Conservation (phyloP, 2,329 filamentous ascomycete genomes). For the Dactylellina cionopaga region DNA sequence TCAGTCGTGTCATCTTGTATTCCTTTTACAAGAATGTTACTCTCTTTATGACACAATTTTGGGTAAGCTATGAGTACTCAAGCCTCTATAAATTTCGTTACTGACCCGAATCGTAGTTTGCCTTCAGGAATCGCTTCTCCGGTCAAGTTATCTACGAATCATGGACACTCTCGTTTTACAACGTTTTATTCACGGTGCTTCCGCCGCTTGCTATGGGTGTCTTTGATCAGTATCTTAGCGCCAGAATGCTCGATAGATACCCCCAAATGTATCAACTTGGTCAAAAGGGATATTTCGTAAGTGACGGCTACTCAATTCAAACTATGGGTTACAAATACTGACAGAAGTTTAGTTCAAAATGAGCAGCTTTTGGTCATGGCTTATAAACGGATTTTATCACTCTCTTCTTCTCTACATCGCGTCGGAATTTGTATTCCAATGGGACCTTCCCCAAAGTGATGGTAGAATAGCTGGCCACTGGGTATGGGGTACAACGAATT, state of each 20-base stretch:
- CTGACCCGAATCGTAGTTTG: conserved; percentile 71
- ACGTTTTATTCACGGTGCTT: conserved; percentile 95
- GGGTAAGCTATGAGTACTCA: conserved; percentile 70
- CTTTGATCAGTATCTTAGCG: conserved; percentile 96
- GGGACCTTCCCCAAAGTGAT: conserved; percentile 80
- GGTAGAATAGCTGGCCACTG: conserved; percentile 90
- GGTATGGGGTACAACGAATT: conserved; percentile 96
- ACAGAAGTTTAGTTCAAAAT: conserved; percentile 72
- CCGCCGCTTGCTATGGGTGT: conserved; percentile 95
- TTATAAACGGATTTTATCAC: conserved; percentile 76
- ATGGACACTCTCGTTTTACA: conserved; percentile 99
- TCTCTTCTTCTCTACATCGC: conserved; percentile 97
- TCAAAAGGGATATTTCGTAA: conserved; percentile 82
- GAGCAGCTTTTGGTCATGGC: conserved; percentile 92
- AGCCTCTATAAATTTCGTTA: neutral
- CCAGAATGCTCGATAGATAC: conserved; percentile 90
- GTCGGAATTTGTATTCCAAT: conserved; percentile 80
- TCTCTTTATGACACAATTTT: conserved; percentile 99
- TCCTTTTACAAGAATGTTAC: conserved; percentile 99
- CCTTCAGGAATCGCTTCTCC: conserved; percentile 97
- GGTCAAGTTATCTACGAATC: conserved; percentile 98
- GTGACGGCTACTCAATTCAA: neutral
- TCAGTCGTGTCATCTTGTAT: conserved; percentile 96
- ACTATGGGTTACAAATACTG: neutral
- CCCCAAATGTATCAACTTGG: conserved; percentile 94